Conservation (phyloP, 2,329 filamentous ascomycete species). For the Scopulariopsis brevicaulis region DNA sequence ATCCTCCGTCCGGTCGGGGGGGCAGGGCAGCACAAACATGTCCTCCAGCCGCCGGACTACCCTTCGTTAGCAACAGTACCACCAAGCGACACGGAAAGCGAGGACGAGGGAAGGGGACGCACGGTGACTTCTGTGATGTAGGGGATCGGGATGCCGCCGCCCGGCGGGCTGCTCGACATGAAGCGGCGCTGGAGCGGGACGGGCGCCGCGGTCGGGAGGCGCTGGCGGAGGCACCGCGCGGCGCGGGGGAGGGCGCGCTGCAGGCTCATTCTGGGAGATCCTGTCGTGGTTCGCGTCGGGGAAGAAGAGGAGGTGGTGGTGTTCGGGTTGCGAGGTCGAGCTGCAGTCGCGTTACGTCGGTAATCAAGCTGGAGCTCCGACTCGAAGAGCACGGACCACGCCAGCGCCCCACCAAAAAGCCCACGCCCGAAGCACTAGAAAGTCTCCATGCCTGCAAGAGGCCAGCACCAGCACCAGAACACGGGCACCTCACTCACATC, state of each 20-base stretch:
- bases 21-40: conserved; percentile 42
- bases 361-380: too few species aligned
- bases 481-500: not conserved
- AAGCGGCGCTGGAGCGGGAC: not conserved
- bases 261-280: not conserved
- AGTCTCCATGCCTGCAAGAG: not conserved
- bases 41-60: conserved; percentile 66
- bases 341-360: too few species aligned
- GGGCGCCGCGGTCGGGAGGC: not conserved
- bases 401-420: too few species aligned
- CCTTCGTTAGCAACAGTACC: not conserved
- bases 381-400: too few species aligned
- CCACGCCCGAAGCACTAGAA: too few species aligned
- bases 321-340: too few species aligned
- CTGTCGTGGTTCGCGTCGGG: not conserved
- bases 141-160: conserved; percentile 36
- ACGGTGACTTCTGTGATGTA: conserved; percentile 47
- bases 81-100: conserved; percentile 4
- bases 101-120: conserved; percentile 10
- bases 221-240: not conserved
- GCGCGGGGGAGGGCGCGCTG: not conserved
- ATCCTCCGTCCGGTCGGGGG: conserved; percentile 1
- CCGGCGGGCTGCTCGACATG: not conserved
- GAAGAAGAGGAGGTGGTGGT: not conserved
- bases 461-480: not conserved